Base-by-base conservation (phyloP, 2,329 filamentous ascomycete genomes). In the Juglanconis oblonga region DNA sequence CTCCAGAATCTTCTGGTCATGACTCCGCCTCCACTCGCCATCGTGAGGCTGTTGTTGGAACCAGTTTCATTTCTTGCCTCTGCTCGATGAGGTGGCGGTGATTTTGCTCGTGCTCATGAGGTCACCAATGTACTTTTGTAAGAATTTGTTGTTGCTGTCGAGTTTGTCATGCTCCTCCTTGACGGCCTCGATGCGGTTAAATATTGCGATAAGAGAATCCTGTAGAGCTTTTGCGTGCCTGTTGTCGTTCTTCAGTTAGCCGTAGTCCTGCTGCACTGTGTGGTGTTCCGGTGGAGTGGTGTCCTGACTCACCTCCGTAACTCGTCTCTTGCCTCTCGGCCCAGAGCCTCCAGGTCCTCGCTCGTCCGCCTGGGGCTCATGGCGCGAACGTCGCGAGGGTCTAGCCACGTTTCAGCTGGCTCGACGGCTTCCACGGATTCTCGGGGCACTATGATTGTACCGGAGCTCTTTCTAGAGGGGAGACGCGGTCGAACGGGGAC, bases 111-210 rank as follows among this genome's bases (percentile, higher is more conserved):
- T 89, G 67, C 91, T 91, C 85, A 97, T 98, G 58, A 98, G 82
- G 71, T 97, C 94, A 65, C 94, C 94, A 69, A 98, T 98, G 73
- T 98, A 98, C 74, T 97, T 97, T 75, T 98, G 94, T 52, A 99
- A 78, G 71, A 98, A 97, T 70, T 92, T 94, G 81, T 99, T 99
- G 74, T 97, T 93, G 74, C 85, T 95, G 75, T 98, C 93, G 57
- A 99, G 86, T 76, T 97, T 97, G 77, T 97, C 92, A 72, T 99
- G 93, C 72, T 98, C 94, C 67, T 90, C 89, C 74, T 92, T 91
- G 65, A 98, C 93, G 35, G 91, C 91, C 71, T 99, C 95, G 72
- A 98, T 96, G 55, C 92, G 90, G 75, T 97, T 91, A 66, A 97
- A 92, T 48, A 98, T 89, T 64, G 89, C 91, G 63, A 96, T 82